Evolutionary conservation across 2,329 filamentous ascomycete genomes (phyloP), one percentile per base, ranked within the genome.

Genomic region (Metarhizium album): DNA sequence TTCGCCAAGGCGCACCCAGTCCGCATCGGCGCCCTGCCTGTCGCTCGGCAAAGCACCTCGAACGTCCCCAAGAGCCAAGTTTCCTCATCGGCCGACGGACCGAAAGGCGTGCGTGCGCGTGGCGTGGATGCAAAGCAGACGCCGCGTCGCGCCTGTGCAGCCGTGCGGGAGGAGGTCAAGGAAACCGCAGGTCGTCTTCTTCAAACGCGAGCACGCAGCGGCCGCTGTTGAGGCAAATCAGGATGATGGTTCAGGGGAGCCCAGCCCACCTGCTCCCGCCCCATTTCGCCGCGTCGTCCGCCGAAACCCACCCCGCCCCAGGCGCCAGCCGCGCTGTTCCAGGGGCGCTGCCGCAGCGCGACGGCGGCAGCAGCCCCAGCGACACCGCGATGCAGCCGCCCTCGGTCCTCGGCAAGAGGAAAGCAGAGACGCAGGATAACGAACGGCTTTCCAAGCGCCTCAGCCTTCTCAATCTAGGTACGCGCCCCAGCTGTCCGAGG

Each of bases 371-470:
- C 35, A 55, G 23, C 43, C 24, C 50, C 33, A 31, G 45, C n/a
- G 33, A 45, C 37, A 45, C 35, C 50, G 47, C 52, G 49, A 43
- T 24, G 24, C 52, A 53, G 52, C 52, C 54, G 47, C 57, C 55
- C 50, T 50, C 57, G 50, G 38, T 55, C 57, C 43, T 50, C 42
- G 46, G 74, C 61, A 84, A 84, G 69, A 70, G 81, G 59, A 84
- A 83, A 67, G 77, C 80, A 52, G 76, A 80, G 49, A 64, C 67
- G 14, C 77, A 79, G 54, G 74, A 79, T 60, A 82, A 79, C 57
- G 80, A 94, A 69, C 84, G 90, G 48, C 77, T 96, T 56, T 85
- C 86, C 45, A 96, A 96, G 72, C 79, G 86, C 57, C 76, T 96
- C 66, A 87, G 88, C 64, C 73, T 87, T 48, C 76, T 96, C 50